Percentiles rank a stretch among this genome's conserved stretches.
These are phyloP conservation scores for Triticum turgidum DNA, from an alignment of 176 grass and related monocot genomes.

Conservation along the genomic window DNA sequence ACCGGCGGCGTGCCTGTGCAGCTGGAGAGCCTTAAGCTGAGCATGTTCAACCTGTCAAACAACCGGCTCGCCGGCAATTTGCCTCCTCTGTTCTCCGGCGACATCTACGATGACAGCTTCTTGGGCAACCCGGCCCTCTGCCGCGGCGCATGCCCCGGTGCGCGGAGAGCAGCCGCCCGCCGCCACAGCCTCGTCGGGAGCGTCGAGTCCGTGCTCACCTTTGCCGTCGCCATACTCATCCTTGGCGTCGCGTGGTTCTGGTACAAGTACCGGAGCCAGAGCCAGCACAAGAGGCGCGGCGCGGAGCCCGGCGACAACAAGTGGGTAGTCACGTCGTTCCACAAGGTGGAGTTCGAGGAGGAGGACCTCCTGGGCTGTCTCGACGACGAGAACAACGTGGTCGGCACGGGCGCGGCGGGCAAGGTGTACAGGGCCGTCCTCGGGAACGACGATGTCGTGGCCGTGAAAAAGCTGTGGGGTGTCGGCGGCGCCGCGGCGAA, in stretches of 20 bases:
- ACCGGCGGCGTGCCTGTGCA: slow-evolving; percentile 56
- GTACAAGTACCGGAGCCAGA: slow-evolving; percentile 23
- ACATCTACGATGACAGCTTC: slow-evolving; percentile 52
- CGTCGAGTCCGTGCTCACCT: slow-evolving; percentile 9
- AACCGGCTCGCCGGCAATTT: slow-evolving; percentile 63
- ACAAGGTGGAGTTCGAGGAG: slow-evolving; percentile 54
- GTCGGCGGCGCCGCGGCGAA: not conserved
- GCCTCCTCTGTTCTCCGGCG: slow-evolving; percentile 50
- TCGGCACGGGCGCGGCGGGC: slow-evolving; percentile 55
- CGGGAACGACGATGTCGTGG: slow-evolving; percentile 23
- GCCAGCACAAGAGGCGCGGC: not conserved
- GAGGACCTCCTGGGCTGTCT: slow-evolving; percentile 52
- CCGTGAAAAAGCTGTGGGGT: slow-evolving; percentile 53
- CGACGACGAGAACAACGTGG: slow-evolving; percentile 59
- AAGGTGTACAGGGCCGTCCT: slow-evolving; percentile 61
- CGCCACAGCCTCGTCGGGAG: not conserved
- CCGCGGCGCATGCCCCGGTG: not conserved
- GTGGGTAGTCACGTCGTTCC: slow-evolving; percentile 57
- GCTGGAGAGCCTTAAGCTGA: slow-evolving; percentile 70
- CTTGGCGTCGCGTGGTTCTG: slow-evolving; percentile 39
- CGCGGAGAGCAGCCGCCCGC: not conserved
- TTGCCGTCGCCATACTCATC: slow-evolving; percentile 25
- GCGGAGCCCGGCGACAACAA: not conserved
- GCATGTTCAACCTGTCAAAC: slow-evolving; percentile 68
- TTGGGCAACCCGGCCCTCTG: slow-evolving; percentile 69